phyloP scores from a whole-genome alignment of 208 protist species.

The Leishmania mexicana region DNA sequence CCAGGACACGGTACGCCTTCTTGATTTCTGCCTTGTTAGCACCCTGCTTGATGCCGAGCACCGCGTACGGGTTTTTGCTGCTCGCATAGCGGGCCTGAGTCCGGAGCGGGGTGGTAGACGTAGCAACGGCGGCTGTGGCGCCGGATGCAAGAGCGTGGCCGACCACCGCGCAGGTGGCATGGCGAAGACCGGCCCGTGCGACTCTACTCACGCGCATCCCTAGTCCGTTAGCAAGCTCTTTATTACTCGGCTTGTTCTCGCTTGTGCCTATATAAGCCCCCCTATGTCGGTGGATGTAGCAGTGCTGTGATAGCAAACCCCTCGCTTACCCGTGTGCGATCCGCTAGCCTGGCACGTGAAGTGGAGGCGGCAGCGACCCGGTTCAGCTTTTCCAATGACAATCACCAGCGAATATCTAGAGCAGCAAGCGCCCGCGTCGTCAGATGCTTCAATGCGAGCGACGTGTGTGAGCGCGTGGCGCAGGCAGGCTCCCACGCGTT shows the following conservation, averaged over 20 bases:
- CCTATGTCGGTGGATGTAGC: neutral
- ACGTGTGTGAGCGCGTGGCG: neutral
- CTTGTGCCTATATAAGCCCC: no score
- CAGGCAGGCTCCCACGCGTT: neutral
- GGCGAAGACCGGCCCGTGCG: slow-evolving; percentile 19
- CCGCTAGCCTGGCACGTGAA: neutral
- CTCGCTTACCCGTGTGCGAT: neutral
- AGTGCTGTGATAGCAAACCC: neutral
- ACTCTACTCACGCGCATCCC: slow-evolving; percentile 25
- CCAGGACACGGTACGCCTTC: slow-evolving; percentile 89
- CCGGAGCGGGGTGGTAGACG: slow-evolving; percentile 1
- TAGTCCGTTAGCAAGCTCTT: neutral
- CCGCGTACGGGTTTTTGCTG: slow-evolving; percentile 88
- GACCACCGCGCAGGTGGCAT: neutral
- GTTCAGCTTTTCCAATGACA: neutral
- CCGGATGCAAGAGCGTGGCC: slow-evolving; percentile 9
- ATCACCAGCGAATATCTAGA: neutral
- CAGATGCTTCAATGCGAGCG: neutral
- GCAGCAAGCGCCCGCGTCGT: neutral
- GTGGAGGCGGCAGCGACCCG: neutral
- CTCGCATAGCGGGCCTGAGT: slow-evolving; percentile 46
- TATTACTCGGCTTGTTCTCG: slow-evolving; percentile 1
- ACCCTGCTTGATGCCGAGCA: slow-evolving; percentile 87
- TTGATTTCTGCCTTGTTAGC: slow-evolving; percentile 88
- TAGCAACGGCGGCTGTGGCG: slow-evolving; percentile 13